Conservation (phyloP, 805 yeast genomes). For the Hagleromyces aurorensis region DNA sequence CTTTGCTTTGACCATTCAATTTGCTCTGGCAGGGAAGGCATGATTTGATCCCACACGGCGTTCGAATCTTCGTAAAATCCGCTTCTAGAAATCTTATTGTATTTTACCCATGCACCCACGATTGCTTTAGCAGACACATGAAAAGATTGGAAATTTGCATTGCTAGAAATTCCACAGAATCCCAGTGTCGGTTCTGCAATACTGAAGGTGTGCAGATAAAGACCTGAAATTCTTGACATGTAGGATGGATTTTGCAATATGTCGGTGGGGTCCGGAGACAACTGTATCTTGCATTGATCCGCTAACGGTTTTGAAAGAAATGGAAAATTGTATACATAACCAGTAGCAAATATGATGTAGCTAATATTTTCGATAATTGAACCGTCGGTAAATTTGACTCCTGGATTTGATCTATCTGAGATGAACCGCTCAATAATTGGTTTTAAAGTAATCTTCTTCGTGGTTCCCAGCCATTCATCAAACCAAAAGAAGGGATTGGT, state of each 20-base stretch:
- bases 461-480: slow-evolving; percentile 28
- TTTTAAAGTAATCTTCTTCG: slow-evolving; percentile 25
- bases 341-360: slow-evolving; percentile 40
- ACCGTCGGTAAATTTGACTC: slow-evolving; percentile 29
- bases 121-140: slow-evolving; percentile 14
- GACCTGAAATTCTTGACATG: slow-evolving; percentile 31
- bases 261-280: slow-evolving; percentile 14
- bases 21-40: slow-evolving; percentile 15
- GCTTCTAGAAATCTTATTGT: slow-evolving; percentile 10
- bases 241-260: slow-evolving; percentile 11
- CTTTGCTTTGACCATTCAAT: slow-evolving; percentile 13
- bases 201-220: slow-evolving; percentile 41
- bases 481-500: slow-evolving; percentile 39
- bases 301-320: slow-evolving; percentile 10
- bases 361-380: slow-evolving; percentile 28
- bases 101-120: slow-evolving; percentile 12
- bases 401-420: slow-evolving; percentile 16
- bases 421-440: slow-evolving; percentile 28
- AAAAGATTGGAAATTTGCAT: slow-evolving; percentile 18
- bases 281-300: slow-evolving; percentile 11
- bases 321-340: slow-evolving; percentile 32
- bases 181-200: slow-evolving; percentile 40
- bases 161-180: slow-evolving; percentile 34
- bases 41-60: slow-evolving; percentile 15
- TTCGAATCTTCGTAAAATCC: slow-evolving; percentile 13